These are phyloP conservation scores for Coelomomyces lativittatus DNA, from an alignment of 371 early-diverging fungal species.

Conservation along the genomic window DNA sequence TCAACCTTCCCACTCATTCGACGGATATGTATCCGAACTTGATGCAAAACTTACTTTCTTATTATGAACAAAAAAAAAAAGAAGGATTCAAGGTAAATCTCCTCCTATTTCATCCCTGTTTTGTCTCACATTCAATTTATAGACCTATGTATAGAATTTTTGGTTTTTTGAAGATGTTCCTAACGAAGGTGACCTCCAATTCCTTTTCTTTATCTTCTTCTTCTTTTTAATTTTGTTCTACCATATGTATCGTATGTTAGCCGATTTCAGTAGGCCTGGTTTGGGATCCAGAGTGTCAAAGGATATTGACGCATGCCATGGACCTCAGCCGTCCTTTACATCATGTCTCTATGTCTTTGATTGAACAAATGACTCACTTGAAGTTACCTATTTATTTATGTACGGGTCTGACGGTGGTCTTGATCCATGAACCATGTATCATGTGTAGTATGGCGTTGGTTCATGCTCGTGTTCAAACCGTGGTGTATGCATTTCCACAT, in stretches of 20 bases:
- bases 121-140: not conserved
- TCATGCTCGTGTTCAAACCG: not conserved
- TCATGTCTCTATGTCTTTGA: not conserved
- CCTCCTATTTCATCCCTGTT: not conserved
- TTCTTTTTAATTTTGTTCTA: not conserved
- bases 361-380: not conserved
- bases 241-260: not conserved
- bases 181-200: not conserved
- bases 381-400: not conserved
- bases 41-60: not conserved
- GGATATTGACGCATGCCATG: not conserved
- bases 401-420: not conserved
- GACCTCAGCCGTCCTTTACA: not conserved
- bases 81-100: not conserved
- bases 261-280: not conserved
- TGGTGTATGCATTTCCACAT: not conserved
- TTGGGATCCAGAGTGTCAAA: not conserved
- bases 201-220: not conserved
- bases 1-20: not conserved
- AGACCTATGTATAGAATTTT: not conserved
- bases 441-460: slow-evolving; percentile 2
- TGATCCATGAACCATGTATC: slow-evolving; percentile 3
- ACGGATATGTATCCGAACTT: not conserved
- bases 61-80: not conserved
- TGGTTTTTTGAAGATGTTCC: not conserved